Evolutionary conservation across 352 stramenopile genomes (phyloP), one percentile per base, ranked within the genome.

Genomic region (Phytophthora pistaciae): DNA sequence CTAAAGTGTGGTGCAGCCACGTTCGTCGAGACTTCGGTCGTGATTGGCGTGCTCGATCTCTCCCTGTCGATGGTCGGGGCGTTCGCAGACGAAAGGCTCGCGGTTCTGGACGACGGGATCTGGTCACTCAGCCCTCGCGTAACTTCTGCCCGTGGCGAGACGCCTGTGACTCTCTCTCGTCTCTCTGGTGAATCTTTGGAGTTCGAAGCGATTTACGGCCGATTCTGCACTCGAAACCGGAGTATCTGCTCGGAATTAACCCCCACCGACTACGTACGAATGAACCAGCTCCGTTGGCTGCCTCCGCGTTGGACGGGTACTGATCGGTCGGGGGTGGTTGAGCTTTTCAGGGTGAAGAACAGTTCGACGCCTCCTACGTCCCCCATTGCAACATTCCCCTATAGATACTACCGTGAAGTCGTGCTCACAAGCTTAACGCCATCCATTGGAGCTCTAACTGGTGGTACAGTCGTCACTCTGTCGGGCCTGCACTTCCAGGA

Each of bases 1-100:
- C 38, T 88, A 3, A 63, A 48, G 25, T 88, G 78, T 58, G 9
- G n/a, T 1, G n/a, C 56, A 33, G 42, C 50, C 10, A 36, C 29
- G 27, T 50, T 66, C 16, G 58, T 56, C 3, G 67, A 74, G 27
- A 48, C 58, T 4, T 67, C 58, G 1, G 57, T 80, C 1, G 36
- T 67, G 13, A 49, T 88, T n/a, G 80, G 78, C 7, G 49, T 83
- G 9, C 64, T 81, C 6, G 80, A 88, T 38, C 38, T 83, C 1
- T 64, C 54, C 2, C 27, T 78, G 9, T 62, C 49, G 7, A 84
- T 80, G 74, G 55, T 73, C 11, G 64, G 60, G 9, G 52, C 58
- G 0, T 79, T 75, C 33, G 53, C 66, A n/a, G 25, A 60, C 2
- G 11, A 70, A 0, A 71, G 65, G 10, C 23, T 83, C 1, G n/a